phyloP scores from a whole-genome alignment of 495 filamentous ascomycete genomes.

The Penicillium herquei region DNA sequence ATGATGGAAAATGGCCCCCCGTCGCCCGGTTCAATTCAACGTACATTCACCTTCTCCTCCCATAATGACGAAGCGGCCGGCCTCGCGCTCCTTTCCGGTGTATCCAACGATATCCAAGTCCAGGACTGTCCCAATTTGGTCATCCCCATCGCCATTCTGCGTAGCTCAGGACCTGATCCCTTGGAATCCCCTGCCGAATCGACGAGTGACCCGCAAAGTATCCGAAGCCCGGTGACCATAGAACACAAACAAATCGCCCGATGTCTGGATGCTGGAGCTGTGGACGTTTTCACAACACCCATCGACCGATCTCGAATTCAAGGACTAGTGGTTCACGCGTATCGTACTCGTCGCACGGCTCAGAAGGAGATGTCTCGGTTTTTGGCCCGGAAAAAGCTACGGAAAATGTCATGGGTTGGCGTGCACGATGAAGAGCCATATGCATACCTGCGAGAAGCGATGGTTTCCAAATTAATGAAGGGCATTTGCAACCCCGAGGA shows the following conservation, averaged over 20 bases:
- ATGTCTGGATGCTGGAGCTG: conserved; percentile 80
- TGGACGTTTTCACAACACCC: conserved; percentile 80
- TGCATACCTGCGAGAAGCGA: conserved; percentile 80
- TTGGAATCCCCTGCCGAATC: conserved; percentile 21
- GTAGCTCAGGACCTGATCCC: conserved; percentile 31
- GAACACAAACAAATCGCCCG: conserved; percentile 53
- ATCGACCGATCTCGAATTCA: conserved; percentile 67
- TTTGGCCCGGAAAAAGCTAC: conserved; percentile 59
- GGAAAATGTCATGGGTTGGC: conserved; percentile 91
- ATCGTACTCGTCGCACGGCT: conserved; percentile 71
- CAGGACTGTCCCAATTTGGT: conserved; percentile 71
- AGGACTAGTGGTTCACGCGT: conserved; percentile 76
- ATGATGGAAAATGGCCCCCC: conserved; percentile 28
- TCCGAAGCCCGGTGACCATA: conserved; percentile 32
- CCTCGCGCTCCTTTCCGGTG: conserved; percentile 62
- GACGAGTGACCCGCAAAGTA: conserved; percentile 33
- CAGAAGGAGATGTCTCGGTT: conserved; percentile 66
- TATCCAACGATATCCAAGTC: conserved; percentile 68
- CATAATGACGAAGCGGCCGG: conserved; percentile 63
- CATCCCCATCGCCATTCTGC: conserved; percentile 69
- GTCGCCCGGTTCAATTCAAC: conserved; percentile 36
- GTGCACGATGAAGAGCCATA: conserved; percentile 85
- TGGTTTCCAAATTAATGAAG: conserved; percentile 89
- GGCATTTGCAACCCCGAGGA: conserved; percentile 80
- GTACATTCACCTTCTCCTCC: conserved; percentile 45